phyloP scores from a whole-genome alignment of 768 basidiomycete species.

The Phaffia australis region DNA sequence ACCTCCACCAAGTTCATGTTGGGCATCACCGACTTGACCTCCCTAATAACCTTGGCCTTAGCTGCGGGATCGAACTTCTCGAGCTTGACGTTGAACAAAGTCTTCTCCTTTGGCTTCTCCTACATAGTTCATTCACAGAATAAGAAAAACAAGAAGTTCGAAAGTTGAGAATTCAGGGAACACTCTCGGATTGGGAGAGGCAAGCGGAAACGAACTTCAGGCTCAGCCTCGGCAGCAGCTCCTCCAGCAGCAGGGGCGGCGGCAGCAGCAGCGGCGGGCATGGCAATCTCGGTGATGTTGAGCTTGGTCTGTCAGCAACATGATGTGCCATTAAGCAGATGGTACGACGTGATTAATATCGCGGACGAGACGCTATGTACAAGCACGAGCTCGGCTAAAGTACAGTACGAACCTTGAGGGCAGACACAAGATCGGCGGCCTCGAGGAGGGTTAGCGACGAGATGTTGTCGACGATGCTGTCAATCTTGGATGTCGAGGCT shows the following conservation, averaged over 20 bases:
- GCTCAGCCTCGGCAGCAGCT: constrained; percentile 22
- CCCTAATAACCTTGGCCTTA: constrained; percentile 94
- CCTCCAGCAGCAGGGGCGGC: constrained; percentile 14
- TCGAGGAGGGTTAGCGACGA: constrained; percentile 77
- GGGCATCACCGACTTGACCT: constrained; percentile 90
- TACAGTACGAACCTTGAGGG: constrained; percentile 61
- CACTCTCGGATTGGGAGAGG: background rate
- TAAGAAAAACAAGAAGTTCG: background rate
- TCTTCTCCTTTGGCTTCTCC: constrained; percentile 99
- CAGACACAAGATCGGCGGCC: constrained; percentile 83
- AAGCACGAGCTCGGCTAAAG: background rate
- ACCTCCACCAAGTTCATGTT: constrained; percentile 96
- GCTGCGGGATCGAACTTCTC: constrained; percentile 83
- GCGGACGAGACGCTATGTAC: background rate
- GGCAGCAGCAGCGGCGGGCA: constrained; percentile 17
- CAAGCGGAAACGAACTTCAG: constrained; percentile 15
- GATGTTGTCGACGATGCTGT: constrained; percentile 84
- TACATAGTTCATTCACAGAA: constrained; percentile 33
- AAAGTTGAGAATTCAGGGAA: background rate
- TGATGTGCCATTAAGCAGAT: background rate
- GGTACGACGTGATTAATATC: background rate
- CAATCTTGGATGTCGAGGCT: constrained; percentile 51
- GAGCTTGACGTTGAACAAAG: constrained; percentile 85
- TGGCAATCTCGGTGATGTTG: constrained; percentile 25
- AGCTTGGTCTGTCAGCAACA: constrained; percentile 14